A percentile compares a stretch with the other conserved stretches of the same genome.
Evolutionary conservation across 495 filamentous ascomycete genomes (phyloP).

Genomic region (Clavariopsis aquatica): DNA sequence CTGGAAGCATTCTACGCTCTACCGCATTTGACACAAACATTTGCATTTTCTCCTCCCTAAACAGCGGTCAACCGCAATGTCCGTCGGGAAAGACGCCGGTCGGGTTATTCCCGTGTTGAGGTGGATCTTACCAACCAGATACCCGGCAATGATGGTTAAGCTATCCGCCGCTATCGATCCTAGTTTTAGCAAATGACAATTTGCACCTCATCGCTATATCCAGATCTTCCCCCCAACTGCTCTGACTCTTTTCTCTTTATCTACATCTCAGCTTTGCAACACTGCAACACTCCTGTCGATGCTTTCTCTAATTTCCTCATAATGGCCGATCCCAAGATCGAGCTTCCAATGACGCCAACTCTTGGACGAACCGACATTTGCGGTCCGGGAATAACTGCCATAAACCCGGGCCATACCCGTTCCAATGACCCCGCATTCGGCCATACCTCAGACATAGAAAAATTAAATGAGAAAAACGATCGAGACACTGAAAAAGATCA

Average conservation of each 20-base stretch:
- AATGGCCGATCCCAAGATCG: constrained; percentile 39
- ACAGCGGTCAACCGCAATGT: constrained; percentile 3
- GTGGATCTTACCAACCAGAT: background rate
- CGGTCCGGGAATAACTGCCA: constrained; percentile 28
- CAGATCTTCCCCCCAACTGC: background rate
- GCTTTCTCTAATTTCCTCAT: constrained; percentile 3
- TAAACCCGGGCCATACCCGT: constrained; percentile 5
- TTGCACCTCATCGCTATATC: background rate
- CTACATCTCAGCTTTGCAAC: background rate
- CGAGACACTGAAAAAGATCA: constrained; percentile 15
- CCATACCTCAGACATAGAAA: constrained; percentile 14
- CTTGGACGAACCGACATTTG: constrained; percentile 8
- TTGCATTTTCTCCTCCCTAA: background rate
- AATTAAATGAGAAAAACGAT: constrained; percentile 18
- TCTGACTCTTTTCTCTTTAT: background rate
- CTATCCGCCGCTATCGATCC: constrained; percentile 1
- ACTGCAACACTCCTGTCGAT: constrained; percentile 3
- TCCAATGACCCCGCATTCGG: constrained; percentile 15
- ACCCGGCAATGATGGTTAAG: background rate
- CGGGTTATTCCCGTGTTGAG: background rate
- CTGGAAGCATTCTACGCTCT: background rate
- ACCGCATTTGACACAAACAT: no score
- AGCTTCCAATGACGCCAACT: constrained; percentile 32
- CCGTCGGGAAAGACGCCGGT: background rate
- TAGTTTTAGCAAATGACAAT: constrained; percentile 8